Evolutionary conservation across 148 eudicot genomes (phyloP), one percentile per base, ranked within the genome.

Genomic region (Beta vulgaris): DNA sequence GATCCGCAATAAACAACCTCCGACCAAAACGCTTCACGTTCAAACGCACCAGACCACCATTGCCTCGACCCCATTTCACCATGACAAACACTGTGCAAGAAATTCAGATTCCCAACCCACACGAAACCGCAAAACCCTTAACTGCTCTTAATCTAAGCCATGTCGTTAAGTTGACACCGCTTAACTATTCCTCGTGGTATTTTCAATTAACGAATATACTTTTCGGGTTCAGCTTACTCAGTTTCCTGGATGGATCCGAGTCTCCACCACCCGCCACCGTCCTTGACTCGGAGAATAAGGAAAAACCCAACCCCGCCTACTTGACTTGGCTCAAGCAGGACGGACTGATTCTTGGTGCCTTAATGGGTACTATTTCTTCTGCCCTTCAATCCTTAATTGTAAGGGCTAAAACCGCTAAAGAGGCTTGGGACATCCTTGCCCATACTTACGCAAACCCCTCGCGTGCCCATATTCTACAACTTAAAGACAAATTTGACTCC

Each of bases 321-420:
- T 60, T 60, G 31, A 60, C 65, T 25, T 60, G 65, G 65, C 65
- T 60, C 65, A 60, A 60, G 35, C 65, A 60, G 28, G 65, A 60
- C 35, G 37, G 65, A 34, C 28, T 60, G 68, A 63, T 63, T 5
- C 68, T 63, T 39, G 42, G 68, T 63, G 68, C 68, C 6, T n/a
- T 63, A 0, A 63, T 63, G 68, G 68, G 68, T 21, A 63, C 68
- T 21, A 63, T 63, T 39, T 11, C 68, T 21, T 63, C 68, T 21
- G 18, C 68, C 68, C 43, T 63, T 11, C 68, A 63, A 63, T 6
- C 68, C 16, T 21, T 63, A 16, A 34, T 63, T 21, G 43, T 63
- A 63, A 16, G 68, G 68, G 68, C 68, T 63, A 63, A 63, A 63
- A 63, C 68, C n/a, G n/a, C n/a, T n/a, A n/a, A n/a, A n/a, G n/a